These are phyloP conservation scores for Colletotrichum cuscutae DNA, from an alignment of 2,329 filamentous ascomycete species.

Conservation along the genomic window DNA sequence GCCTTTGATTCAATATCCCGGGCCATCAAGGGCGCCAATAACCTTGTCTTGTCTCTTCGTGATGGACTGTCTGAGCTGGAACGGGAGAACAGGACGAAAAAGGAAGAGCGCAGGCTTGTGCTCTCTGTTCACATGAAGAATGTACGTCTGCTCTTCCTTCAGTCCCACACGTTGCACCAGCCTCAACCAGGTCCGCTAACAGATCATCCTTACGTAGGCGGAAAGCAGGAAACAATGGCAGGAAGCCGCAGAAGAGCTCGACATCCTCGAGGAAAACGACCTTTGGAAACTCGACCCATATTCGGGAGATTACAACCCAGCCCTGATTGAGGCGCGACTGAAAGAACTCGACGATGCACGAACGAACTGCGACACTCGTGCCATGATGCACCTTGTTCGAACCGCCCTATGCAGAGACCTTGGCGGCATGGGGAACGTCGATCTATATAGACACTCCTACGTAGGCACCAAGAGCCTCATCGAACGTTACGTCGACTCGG, in stretches of 20 bases:
- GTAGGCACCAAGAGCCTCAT: conserved; percentile 89
- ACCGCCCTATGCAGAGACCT: conserved; percentile 84
- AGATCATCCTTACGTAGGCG: conserved; percentile 60
- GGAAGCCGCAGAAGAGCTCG: conserved; percentile 78
- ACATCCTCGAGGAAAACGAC: conserved; percentile 82
- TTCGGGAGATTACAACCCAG: conserved; percentile 76
- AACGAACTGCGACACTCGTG: conserved; percentile 74
- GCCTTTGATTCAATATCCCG: conserved; percentile 39
- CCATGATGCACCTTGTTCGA: conserved; percentile 84
- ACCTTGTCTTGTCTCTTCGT: conserved; percentile 56
- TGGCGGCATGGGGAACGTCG: conserved; percentile 85
- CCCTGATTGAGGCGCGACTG: conserved; percentile 75
- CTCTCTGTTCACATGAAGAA: conserved; percentile 73
- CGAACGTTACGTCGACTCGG: conserved; percentile 86
- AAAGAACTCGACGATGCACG: conserved; percentile 80
- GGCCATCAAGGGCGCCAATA: conserved; percentile 52
- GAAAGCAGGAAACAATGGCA: conserved; percentile 79
- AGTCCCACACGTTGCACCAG: background rate
- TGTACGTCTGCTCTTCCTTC: conserved; percentile 56
- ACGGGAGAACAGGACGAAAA: conserved; percentile 55
- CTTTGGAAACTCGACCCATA: conserved; percentile 77
- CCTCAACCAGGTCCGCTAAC: background rate
- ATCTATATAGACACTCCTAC: conserved; percentile 85
- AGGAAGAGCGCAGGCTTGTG: conserved; percentile 71
- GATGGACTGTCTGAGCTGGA: conserved; percentile 65